These are phyloP conservation scores for Starmerella stellata DNA, from an alignment of 805 yeast species.

Conservation along the genomic window DNA sequence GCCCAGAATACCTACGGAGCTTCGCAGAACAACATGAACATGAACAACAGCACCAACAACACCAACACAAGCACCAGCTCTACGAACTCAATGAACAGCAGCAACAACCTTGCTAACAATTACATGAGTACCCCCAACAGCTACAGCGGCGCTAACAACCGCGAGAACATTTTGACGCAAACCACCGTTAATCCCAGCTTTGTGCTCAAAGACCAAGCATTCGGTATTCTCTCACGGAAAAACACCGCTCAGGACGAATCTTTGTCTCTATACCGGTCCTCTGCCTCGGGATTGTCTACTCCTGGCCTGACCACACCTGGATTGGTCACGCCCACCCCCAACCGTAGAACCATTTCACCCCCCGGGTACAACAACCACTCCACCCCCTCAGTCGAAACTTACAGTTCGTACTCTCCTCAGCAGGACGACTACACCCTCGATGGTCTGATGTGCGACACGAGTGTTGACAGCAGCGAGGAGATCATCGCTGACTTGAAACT, in stretches of 20 bases:
- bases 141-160: too few relatives aligned
- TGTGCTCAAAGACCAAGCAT: background rate
- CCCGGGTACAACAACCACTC: background rate
- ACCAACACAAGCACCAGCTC: background rate
- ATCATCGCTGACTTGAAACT: slow-evolving; percentile 12
- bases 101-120: background rate
- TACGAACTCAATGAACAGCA: too few relatives aligned
- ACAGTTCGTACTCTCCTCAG: background rate
- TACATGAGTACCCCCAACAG: too few relatives aligned
- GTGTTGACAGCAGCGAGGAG: slow-evolving; percentile 5
- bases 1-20: too few relatives aligned
- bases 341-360: background rate
- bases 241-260: background rate
- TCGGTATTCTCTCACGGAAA: background rate
- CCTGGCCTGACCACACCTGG: too few relatives aligned
- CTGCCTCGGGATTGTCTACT: background rate
- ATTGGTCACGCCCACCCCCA: background rate
- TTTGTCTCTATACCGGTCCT: background rate
- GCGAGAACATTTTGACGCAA: background rate
- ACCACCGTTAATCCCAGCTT: background rate
- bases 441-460: background rate
- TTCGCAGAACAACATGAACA: background rate
- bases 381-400: background rate
- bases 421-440: background rate
- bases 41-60: background rate